Evolutionary conservation across 306 rosid species (phyloP).

Genomic region (Acacia melanoxylon): DNA sequence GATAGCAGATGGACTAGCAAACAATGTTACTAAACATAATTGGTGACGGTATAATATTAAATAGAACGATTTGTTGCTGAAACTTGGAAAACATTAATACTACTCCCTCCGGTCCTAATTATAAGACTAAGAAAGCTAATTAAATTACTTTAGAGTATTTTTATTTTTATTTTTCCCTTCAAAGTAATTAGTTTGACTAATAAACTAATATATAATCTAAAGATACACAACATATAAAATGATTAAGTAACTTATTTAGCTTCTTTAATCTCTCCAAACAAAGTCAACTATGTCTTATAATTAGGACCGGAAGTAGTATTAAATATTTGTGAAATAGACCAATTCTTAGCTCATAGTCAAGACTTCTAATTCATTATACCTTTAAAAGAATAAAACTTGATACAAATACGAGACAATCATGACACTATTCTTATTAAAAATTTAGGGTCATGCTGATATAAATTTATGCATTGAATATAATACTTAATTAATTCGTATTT

Average conservation of each 20-base stretch:
- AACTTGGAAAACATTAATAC: background rate
- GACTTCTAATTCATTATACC: background rate
- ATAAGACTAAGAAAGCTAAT: too few relatives aligned
- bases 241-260: too few relatives aligned
- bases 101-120: too few relatives aligned
- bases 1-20: background rate
- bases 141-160: too few relatives aligned
- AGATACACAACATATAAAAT: too few relatives aligned
- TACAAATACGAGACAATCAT: background rate
- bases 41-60: too few relatives aligned
- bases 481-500: background rate
- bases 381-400: background rate
- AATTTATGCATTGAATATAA: background rate
- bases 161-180: too few relatives aligned
- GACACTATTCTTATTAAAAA: background rate
- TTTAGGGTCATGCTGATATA: background rate
- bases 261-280: too few relatives aligned
- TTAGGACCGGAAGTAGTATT: too few relatives aligned
- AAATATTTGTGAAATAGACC: background rate
- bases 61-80: background rate
- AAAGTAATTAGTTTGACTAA: too few relatives aligned
- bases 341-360: background rate
- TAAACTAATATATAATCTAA: too few relatives aligned
- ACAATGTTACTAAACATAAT: background rate
- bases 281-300: too few relatives aligned